These are phyloP conservation scores for Arbutus unedo DNA, from an alignment of 148 eudicot species.

Conservation along the genomic window DNA sequence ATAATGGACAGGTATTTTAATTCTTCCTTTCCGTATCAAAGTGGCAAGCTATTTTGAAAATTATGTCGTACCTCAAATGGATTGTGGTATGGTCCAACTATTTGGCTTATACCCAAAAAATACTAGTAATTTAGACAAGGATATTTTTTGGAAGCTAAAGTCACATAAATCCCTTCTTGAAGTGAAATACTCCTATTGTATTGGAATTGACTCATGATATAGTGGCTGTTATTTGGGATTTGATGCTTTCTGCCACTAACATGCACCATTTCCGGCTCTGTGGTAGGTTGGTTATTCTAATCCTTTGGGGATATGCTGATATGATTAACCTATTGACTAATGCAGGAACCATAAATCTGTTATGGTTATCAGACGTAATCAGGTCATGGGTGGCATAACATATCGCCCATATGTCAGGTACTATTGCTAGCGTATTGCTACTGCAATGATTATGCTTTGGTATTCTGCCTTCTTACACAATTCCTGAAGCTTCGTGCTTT, in stretches of 20 bases:
- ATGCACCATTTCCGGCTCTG: not conserved
- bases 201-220: constrained; percentile 5
- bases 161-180: not conserved
- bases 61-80: not conserved
- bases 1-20: constrained; percentile 83
- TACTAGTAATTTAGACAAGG: not conserved
- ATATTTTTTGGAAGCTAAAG: not conserved
- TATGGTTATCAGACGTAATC: constrained; percentile 68
- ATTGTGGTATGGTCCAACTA: not conserved
- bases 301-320: not conserved
- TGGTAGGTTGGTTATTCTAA: not conserved
- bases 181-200: not conserved
- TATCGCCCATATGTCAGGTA: constrained; percentile 92
- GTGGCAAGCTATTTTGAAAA: not conserved
- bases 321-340: constrained; percentile 16
- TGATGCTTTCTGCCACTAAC: constrained; percentile 5
- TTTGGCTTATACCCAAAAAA: not conserved
- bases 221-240: not conserved
- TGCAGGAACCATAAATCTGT: constrained; percentile 94
- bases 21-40: not conserved
- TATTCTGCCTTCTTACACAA: not conserved
- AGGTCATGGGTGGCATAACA: constrained; percentile 95
- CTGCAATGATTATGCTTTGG: not conserved
- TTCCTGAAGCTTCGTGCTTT: constrained; percentile 7
- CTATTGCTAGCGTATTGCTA: not conserved